Evolutionary conservation across 306 rosid genomes (phyloP).

Genomic region (peach (Prunus persica)): Prunus_persica_NCBIv2 NC_034012.1:1509001-1509500

Average conservation of each 20-base stretch:
- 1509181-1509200: no score
- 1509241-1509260: neutral
- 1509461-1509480: conserved; percentile 3
- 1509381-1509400: conserved; percentile 3
- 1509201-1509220: neutral
- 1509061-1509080: no score
- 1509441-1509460: conserved; percentile 19
- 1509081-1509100: neutral
- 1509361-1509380: neutral
- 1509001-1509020: no score
- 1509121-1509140: no score
- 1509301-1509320: neutral
- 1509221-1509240: neutral
- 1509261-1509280: neutral
- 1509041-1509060: no score
- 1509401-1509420: neutral
- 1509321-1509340: no score
- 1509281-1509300: neutral
- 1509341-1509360: neutral
- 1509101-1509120: no score
- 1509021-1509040: no score
- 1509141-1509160: neutral
- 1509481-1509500: conserved; percentile 19
- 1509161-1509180: no score
- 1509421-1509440: neutral